Conservation (phyloP, 768 basidiomycete genomes). For the Auricularia sp. region DNA sequence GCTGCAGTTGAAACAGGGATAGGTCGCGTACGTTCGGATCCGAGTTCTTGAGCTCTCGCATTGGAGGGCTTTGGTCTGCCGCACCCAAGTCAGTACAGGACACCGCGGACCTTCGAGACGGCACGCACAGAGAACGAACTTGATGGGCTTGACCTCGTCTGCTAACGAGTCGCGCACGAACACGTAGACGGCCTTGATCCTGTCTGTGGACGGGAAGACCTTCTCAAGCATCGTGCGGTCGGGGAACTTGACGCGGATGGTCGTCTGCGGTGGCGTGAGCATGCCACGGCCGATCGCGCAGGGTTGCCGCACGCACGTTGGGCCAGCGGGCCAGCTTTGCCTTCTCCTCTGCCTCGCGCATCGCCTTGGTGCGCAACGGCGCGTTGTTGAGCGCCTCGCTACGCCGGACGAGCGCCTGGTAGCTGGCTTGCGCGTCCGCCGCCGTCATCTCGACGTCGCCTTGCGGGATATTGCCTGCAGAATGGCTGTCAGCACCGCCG, state of each 20-base stretch:
- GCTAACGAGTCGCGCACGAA: conserved; percentile 65
- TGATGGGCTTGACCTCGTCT: conserved; percentile 67
- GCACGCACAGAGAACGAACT: conserved; percentile 73
- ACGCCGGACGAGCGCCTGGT: conserved; percentile 50
- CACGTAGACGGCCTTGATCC: conserved; percentile 74
- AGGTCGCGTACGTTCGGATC: conserved; percentile 64
- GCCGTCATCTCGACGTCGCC: conserved; percentile 64
- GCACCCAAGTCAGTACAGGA: neutral
- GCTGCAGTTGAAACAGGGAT: conserved; percentile 54
- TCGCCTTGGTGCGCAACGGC: conserved; percentile 56
- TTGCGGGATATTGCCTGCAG: conserved; percentile 46
- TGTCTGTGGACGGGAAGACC: conserved; percentile 64
- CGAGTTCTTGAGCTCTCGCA: conserved; percentile 72
- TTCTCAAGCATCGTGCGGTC: conserved; percentile 78
- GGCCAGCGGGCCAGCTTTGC: conserved; percentile 63
- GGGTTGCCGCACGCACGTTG: conserved; percentile 33
- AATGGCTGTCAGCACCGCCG: neutral
- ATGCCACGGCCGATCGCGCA: neutral
- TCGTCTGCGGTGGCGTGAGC: conserved; percentile 42
- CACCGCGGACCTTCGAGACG: neutral
- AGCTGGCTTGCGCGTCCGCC: conserved; percentile 61
- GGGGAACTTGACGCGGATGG: conserved; percentile 69
- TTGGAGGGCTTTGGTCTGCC: conserved; percentile 72
- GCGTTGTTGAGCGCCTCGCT: conserved; percentile 56
- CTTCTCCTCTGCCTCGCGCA: conserved; percentile 52